Percentiles rank a stretch among this genome's conserved stretches.
phyloP scores from a whole-genome alignment of 331 rosid genomes.

The Pyrus hybrid region DNA sequence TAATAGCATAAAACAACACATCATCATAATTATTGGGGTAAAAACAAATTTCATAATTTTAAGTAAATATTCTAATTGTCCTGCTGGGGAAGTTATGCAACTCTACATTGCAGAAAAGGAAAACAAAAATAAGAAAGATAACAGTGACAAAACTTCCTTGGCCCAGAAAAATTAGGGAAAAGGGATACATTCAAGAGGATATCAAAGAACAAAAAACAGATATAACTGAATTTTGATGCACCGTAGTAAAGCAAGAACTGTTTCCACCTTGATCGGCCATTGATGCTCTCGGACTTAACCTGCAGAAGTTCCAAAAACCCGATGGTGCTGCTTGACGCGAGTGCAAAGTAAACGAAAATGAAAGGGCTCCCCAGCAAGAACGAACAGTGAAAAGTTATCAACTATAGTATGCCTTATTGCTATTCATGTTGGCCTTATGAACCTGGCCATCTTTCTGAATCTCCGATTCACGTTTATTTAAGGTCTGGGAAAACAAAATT shows the following conservation, averaged over 20 bases:
- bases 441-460: conserved; percentile 30
- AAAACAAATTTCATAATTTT: no score
- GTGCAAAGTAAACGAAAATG: conserved; percentile 6
- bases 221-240: not conserved
- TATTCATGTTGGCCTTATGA: conserved; percentile 23
- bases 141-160: conserved; percentile 41
- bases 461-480: conserved; percentile 33
- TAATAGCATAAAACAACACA: no score
- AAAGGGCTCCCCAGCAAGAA: conserved; percentile 17
- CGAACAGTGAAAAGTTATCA: conserved; percentile 9
- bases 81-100: not conserved
- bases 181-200: conserved; percentile 27
- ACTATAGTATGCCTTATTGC: conserved; percentile 27
- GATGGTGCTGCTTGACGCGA: not conserved
- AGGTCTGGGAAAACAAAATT: conserved; percentile 13
- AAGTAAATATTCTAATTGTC: not conserved
- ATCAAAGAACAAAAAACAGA: conserved; percentile 1
- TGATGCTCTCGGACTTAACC: conserved; percentile 1
- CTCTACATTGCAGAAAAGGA: not conserved
- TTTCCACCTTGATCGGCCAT: not conserved
- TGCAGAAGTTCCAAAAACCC: not conserved
- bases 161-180: conserved; percentile 56
- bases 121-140: not conserved
- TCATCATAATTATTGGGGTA: not conserved
- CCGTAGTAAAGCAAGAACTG: not conserved